phyloP scores from a whole-genome alignment of 1,284 basidiomycete species.

The Mycosarcoma mackinlayi region DNA sequence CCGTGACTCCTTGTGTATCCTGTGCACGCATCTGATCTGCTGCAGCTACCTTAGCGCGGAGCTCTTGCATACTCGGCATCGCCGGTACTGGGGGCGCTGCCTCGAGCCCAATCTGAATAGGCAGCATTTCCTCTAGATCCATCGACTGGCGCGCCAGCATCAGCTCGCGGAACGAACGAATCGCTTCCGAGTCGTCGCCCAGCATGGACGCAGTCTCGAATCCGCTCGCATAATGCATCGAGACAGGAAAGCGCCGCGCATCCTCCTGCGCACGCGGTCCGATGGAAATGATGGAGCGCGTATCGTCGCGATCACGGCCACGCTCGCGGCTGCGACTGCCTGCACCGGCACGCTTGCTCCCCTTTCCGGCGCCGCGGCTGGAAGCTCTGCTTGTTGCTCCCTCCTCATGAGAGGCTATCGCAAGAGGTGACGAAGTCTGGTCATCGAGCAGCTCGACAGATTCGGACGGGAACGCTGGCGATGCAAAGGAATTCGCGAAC shows the following conservation, averaged over 20 bases:
- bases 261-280: conserved; percentile 44
- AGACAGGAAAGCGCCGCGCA: conserved; percentile 55
- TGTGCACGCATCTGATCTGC: conserved; percentile 21
- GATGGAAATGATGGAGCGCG: conserved; percentile 38
- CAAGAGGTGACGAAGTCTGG: not conserved
- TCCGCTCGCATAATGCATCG: conserved; percentile 60
- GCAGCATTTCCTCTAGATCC: conserved; percentile 57
- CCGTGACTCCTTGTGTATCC: not conserved
- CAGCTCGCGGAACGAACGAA: conserved; percentile 43
- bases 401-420: not conserved
- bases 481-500: not conserved
- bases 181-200: conserved; percentile 47
- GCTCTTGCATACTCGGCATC: conserved; percentile 43
- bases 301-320: conserved; percentile 16
- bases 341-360: not conserved
- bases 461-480: conserved; percentile 20
- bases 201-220: conserved; percentile 53
- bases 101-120: conserved; percentile 30
- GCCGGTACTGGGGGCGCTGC: conserved; percentile 55
- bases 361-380: not conserved
- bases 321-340: not conserved
- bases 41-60: conserved; percentile 34
- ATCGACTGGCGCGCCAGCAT: conserved; percentile 56
- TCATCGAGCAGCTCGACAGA: conserved; percentile 33
- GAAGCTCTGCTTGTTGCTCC: not conserved